Conservation (phyloP, 208 protist species). For the Borovskyia barvae region DNA sequence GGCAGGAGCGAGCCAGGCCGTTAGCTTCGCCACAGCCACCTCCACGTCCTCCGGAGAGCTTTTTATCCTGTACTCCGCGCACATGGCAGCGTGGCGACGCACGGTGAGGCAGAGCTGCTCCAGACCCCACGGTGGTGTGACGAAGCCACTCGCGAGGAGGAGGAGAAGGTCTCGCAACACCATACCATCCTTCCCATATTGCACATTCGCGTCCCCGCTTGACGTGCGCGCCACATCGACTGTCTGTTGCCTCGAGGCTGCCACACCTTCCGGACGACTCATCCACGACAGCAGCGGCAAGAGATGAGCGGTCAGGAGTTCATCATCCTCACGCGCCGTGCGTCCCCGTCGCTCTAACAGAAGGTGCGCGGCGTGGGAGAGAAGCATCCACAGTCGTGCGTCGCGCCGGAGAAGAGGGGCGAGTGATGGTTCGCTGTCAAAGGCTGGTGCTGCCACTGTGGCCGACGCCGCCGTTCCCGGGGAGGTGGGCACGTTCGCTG, state of each 20-base stretch:
- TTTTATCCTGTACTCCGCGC: background rate
- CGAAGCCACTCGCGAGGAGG: conserved; percentile 19
- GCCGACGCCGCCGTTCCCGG: conserved; percentile 17
- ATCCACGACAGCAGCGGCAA: conserved; percentile 33
- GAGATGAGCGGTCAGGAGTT: conserved; percentile 15
- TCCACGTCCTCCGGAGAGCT: background rate
- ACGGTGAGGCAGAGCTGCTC: conserved; percentile 31
- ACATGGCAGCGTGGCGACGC: conserved; percentile 31
- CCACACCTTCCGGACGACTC: background rate
- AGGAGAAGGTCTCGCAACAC: conserved; percentile 9
- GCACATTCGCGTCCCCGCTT: background rate
- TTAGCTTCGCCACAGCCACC: conserved; percentile 3
- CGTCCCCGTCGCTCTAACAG: conserved; percentile 38
- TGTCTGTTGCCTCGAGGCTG: background rate
- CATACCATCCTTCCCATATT: no score
- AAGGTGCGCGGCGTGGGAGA: conserved; percentile 33
- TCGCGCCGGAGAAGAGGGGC: conserved; percentile 20
- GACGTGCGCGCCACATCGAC: background rate
- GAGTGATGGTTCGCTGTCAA: background rate
- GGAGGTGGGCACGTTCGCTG: conserved; percentile 35
- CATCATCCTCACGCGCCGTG: conserved; percentile 31
- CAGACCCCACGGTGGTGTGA: conserved; percentile 36
- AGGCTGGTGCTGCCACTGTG: background rate
- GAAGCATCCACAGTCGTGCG: conserved; percentile 35
- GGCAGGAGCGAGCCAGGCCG: conserved; percentile 5